These are phyloP conservation scores for Bolboschoenus planiculmis DNA, from an alignment of 176 grass and related monocot genomes.

Conservation along the genomic window DNA sequence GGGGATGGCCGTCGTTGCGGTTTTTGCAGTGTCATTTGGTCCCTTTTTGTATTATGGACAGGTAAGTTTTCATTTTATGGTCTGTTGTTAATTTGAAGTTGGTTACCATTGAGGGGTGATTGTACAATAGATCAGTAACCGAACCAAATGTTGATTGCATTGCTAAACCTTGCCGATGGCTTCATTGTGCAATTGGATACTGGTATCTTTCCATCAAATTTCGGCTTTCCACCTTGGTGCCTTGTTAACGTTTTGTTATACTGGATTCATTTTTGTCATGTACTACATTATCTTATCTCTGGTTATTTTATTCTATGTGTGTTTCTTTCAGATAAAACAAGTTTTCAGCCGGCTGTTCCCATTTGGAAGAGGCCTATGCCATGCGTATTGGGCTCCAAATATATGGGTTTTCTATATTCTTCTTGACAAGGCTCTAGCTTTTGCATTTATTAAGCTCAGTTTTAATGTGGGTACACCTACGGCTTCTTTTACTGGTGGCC, in stretches of 20 bases:
- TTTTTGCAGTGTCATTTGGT: constrained; percentile 56
- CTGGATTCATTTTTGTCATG: background rate
- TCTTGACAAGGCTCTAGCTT: constrained; percentile 75
- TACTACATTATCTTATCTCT: background rate
- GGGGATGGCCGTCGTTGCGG: constrained; percentile 43
- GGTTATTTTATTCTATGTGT: background rate
- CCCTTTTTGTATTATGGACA: constrained; percentile 82
- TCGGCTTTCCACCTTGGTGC: background rate
- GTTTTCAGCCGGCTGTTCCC: constrained; percentile 76
- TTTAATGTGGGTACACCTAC: constrained; percentile 57
- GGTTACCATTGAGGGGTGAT: background rate
- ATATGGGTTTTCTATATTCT: constrained; percentile 96
- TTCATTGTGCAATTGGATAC: background rate
- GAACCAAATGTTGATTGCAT: background rate
- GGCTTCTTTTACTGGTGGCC: constrained; percentile 82
- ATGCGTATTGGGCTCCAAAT: constrained; percentile 94
- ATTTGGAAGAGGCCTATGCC: constrained; percentile 88
- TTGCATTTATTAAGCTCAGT: constrained; percentile 61
- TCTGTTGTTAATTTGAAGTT: background rate
- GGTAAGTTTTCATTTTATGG: constrained; percentile 31
- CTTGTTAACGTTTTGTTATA: background rate
- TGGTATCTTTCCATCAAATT: background rate
- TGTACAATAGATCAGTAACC: background rate
- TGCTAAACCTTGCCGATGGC: background rate
- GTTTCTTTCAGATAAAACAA: constrained; percentile 65